Evolutionary conservation across 2,329 filamentous ascomycete species (phyloP).

Genomic region (Neurospora sp.): DNA sequence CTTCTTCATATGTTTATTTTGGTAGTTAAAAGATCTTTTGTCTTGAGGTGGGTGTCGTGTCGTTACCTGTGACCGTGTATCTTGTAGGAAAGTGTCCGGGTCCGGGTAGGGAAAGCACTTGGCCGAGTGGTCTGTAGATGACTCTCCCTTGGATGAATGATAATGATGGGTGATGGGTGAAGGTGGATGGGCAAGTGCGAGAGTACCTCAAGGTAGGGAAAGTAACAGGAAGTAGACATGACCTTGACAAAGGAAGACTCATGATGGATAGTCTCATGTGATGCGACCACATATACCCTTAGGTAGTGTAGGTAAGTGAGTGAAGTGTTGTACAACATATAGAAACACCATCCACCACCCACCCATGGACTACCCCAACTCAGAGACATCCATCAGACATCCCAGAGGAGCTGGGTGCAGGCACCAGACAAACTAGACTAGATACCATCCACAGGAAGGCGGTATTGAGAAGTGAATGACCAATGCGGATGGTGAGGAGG

Average conservation of each 20-base stretch:
- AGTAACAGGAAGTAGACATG: neutral
- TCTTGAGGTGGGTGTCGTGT: neutral
- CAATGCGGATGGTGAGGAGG: neutral
- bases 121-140: neutral
- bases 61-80: neutral
- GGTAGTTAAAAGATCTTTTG: neutral
- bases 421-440: neutral
- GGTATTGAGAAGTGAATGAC: neutral
- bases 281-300: neutral
- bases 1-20: neutral
- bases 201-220: neutral
- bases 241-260: neutral
- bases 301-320: neutral
- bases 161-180: neutral
- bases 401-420: neutral
- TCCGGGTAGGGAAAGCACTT: neutral
- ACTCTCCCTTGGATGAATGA: neutral
- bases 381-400: neutral
- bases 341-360: neutral
- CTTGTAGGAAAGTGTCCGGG: neutral
- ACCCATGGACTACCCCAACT: neutral
- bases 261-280: neutral
- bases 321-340: neutral
- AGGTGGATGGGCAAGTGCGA: neutral
- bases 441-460: neutral